Base-by-base conservation (phyloP, 202 grass and related monocot species). In the Cymbopogon flexuosus region DNA sequence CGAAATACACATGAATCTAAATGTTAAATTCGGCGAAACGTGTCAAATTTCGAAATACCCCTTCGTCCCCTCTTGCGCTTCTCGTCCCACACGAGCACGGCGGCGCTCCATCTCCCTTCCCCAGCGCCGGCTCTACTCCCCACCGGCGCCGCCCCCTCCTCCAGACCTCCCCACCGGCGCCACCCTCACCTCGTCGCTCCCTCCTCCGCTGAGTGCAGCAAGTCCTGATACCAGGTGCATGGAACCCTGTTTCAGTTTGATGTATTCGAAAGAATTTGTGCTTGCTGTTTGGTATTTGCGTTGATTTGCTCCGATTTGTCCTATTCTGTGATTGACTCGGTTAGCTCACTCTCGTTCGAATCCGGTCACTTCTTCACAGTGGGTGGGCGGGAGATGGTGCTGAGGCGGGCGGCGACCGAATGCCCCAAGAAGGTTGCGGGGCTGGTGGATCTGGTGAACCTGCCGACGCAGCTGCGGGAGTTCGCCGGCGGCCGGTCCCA, bases 351-450 rank as follows among this genome's bases (percentile, higher is more conserved):
- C 33, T 19, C 34, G 35, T 60, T 16, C 57, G 8, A n/a, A 62
- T 45, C 58, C 6, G 6, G 2, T 4, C 68, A 1, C 8, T 29
- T 72, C 7, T 18, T 51, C 63, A 16, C 22, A 33, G 23, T 24
- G 23, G 29, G 69, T 51, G 14, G 3, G 22, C 14, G 3, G 42
- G 35, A 41, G 37, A 88, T 88, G 87, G 87, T 81, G 43, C 57
- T 81, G 43, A 77, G 29, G 16, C 71, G 87, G 77, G 70, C 76
- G n/a, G 76, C 65, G 43, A 14, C 30, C 62, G 91, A 93, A 41
- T 89, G 86, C 54, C 95, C 88, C 35, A 98, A 93, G 90, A 94
- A 94, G 90, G 84, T 94, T 34, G 90, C 95, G 9, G 73, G 67
- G 13, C 86, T 94, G 51, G 82, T 91, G 6, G 95, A 97, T 75